Evolutionary conservation across 73 alveolate genomes (phyloP).

Genomic region (Paramecium biaurelia): DNA sequence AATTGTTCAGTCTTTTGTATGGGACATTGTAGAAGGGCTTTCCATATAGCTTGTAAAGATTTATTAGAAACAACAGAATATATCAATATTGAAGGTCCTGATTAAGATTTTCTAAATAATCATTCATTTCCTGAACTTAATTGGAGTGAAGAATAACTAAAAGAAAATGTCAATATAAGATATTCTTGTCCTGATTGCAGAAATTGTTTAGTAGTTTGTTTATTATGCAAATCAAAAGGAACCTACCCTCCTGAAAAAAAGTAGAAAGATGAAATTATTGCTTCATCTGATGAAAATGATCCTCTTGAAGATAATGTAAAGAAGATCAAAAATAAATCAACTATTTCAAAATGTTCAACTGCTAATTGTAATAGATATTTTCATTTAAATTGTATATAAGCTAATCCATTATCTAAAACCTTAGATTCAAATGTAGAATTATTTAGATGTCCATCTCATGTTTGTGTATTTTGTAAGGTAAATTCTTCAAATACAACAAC

Average conservation of each 20-base stretch:
- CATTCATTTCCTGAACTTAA: constrained; percentile 58
- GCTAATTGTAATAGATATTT: constrained; percentile 60
- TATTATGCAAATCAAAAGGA: constrained; percentile 73
- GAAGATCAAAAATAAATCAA: neutral
- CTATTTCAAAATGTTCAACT: constrained; percentile 53
- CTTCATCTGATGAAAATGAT: constrained; percentile 46
- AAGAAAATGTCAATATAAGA: constrained; percentile 34
- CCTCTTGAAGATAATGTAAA: constrained; percentile 18
- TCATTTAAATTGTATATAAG: constrained; percentile 47
- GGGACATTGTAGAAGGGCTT: constrained; percentile 83
- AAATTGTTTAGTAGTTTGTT: constrained; percentile 70
- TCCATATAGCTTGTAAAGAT: constrained; percentile 78
- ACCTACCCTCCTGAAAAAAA: constrained; percentile 39
- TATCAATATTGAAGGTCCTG: constrained; percentile 55
- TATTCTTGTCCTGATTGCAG: constrained; percentile 82
- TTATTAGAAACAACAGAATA: constrained; percentile 60
- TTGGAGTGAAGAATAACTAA: constrained; percentile 62
- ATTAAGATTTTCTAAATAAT: constrained; percentile 47
- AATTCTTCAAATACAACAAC: constrained; percentile 41
- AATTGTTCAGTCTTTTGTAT: constrained; percentile 63
- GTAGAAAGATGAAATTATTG: neutral
- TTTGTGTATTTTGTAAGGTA: constrained; percentile 39
- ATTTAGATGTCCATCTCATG: constrained; percentile 61
- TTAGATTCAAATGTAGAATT: constrained; percentile 37
- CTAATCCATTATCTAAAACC: constrained; percentile 29